These are phyloP conservation scores for Erodium maritimum DNA, from an alignment of 345 rosid species.

Conservation along the genomic window DNA sequence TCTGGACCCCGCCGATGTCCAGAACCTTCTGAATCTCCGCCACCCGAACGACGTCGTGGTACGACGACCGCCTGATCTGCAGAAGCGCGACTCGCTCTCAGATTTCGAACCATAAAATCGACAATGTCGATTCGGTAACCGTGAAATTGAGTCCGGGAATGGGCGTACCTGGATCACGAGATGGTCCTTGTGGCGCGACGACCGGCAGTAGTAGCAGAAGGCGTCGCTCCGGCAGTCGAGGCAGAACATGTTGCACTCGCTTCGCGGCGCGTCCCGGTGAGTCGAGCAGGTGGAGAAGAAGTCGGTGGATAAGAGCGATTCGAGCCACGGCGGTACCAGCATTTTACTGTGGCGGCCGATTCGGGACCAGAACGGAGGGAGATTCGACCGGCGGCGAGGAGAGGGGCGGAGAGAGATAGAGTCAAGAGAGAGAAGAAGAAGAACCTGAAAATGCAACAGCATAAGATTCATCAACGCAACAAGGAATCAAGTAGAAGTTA, in stretches of 20 bases:
- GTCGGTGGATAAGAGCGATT: slow-evolving; percentile 10
- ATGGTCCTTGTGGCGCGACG: slow-evolving; percentile 12
- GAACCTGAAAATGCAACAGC: slow-evolving; percentile 2
- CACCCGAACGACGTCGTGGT: slow-evolving; percentile 14
- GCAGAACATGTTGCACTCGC: slow-evolving; percentile 16
- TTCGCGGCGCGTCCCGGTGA: slow-evolving; percentile 9
- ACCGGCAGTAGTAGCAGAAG: slow-evolving; percentile 15
- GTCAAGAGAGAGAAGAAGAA: not conserved
- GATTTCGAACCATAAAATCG: no score
- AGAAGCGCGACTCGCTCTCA: no score
- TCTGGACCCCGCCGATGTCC: slow-evolving; percentile 9
- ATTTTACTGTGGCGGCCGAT: no score
- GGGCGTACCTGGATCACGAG: slow-evolving; percentile 9
- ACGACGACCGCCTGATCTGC: slow-evolving; percentile 13
- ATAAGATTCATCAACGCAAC: slow-evolving; percentile 5
- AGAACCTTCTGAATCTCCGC: slow-evolving; percentile 9
- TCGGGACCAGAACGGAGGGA: no score
- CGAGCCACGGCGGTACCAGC: slow-evolving; percentile 14
- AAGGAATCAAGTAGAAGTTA: slow-evolving; percentile 1
- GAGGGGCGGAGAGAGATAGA: not conserved
- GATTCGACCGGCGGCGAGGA: not conserved
- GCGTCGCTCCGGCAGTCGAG: slow-evolving; percentile 7
- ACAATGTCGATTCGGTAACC: not conserved
- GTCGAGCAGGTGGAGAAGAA: slow-evolving; percentile 10
- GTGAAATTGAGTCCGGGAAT: no score